Conservation (phyloP, 108 stramenopile genomes). For the Skeletonema grethae region DNA sequence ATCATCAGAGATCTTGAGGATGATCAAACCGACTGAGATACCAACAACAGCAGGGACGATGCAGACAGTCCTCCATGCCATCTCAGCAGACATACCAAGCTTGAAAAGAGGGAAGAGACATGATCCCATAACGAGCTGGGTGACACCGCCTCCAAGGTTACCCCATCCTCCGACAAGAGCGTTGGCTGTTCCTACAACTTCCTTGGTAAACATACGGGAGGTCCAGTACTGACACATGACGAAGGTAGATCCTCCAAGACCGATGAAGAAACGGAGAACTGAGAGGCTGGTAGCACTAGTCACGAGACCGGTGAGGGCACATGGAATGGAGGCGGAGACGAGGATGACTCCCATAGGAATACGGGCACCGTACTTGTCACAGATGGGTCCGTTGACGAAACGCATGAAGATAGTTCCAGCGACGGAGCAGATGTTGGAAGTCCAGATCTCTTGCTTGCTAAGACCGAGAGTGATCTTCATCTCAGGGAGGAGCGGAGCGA, state of each 20-base stretch:
- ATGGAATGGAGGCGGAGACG: slow-evolving; percentile 64
- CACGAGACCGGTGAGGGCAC: slow-evolving; percentile 69
- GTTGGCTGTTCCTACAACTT: slow-evolving; percentile 75
- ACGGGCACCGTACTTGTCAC: slow-evolving; percentile 80
- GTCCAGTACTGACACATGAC: slow-evolving; percentile 82
- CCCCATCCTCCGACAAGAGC: slow-evolving; percentile 81
- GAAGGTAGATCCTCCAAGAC: slow-evolving; percentile 67
- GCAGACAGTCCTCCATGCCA: slow-evolving; percentile 71
- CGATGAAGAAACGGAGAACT: slow-evolving; percentile 70
- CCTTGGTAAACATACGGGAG: slow-evolving; percentile 66
- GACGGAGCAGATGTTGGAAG: slow-evolving; percentile 70
- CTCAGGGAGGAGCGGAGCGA: slow-evolving; percentile 80
- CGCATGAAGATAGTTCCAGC: slow-evolving; percentile 75
- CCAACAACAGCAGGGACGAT: slow-evolving; percentile 67
- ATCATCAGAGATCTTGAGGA: slow-evolving; percentile 62
- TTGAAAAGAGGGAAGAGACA: slow-evolving; percentile 57
- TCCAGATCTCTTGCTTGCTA: slow-evolving; percentile 72
- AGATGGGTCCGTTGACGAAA: slow-evolving; percentile 77
- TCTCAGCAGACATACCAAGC: slow-evolving; percentile 27
- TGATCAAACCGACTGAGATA: slow-evolving; percentile 35
- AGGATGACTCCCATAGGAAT: slow-evolving; percentile 67
- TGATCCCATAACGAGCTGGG: slow-evolving; percentile 62
- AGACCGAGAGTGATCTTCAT: slow-evolving; percentile 63
- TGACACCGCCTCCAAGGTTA: slow-evolving; percentile 69
- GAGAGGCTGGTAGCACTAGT: slow-evolving; percentile 51